Evolutionary conservation across 208 protist species (phyloP), one percentile per base, ranked within the genome.

Genomic region (Leishmania martiniquensis): DNA sequence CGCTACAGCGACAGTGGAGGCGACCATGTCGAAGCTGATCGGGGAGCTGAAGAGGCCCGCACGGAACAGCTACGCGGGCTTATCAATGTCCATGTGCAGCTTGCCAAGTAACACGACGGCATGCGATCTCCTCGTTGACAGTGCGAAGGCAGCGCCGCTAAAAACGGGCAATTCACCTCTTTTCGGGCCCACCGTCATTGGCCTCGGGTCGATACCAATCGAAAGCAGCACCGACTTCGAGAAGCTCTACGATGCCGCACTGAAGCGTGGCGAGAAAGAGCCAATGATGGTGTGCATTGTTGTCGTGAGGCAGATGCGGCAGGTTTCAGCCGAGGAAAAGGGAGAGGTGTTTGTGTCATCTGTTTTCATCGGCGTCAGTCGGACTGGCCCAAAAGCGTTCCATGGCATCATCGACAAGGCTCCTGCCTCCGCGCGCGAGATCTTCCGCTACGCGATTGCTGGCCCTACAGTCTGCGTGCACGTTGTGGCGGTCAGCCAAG

Each of bases 401-500:
- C 71, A 72, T 47, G 76, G 74, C 44, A 74, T 91, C 52, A 57
- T 80, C 10, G 70, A 89, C 76, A 84, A 79, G 69, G 60, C 62
- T 49, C 44, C 84, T 34, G 66, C 55, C 29, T 51, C 77, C 54
- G 72, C 77, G 37, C 62, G 75, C 34, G 84, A 87, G 17, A 47
- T 93, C 32, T 87, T 90, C 63, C 85, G 87, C 78, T 85, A 88
- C 67, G 85, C 82, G 2, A 52, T 93, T 29, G 84, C 83, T 32
- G 90, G 87, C 52, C 70, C 83, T 39, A 80, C 82, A 54, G 81
- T 88, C 54, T 84, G 82, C 49, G 77, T 84, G 15, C 81, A 84
- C 47, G 78, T 88, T 25, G 65, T 89, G 68, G 80, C 80, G 62
- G 59, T 91, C 15, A 70, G 74, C 55, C 81, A 85, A 37, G 72